These are phyloP conservation scores for Solanum commersonii DNA, from an alignment of 257 asterid species.

Conservation along the genomic window DNA sequence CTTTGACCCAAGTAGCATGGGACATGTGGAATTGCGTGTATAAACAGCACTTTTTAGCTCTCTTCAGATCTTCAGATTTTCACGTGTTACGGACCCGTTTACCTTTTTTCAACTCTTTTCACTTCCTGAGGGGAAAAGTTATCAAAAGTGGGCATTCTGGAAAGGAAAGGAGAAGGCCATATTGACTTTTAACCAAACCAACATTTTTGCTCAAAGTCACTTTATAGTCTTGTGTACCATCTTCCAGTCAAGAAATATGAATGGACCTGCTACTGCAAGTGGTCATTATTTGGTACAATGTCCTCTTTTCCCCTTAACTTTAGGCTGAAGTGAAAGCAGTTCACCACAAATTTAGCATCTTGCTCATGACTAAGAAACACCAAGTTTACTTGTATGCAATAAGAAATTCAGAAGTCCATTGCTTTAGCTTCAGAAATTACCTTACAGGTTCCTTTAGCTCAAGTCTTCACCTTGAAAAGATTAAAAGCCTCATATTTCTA, in stretches of 20 bases:
- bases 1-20: too few relatives aligned
- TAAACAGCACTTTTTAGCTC: background rate
- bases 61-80: background rate
- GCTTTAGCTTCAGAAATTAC: background rate
- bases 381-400: background rate
- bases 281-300: slow-evolving; percentile 1
- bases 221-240: background rate
- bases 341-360: background rate
- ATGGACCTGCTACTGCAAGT: background rate
- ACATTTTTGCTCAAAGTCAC: background rate
- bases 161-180: background rate
- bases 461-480: background rate
- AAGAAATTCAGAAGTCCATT: background rate
- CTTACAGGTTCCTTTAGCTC: background rate
- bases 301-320: background rate
- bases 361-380: background rate
- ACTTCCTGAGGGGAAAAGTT: background rate
- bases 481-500: background rate
- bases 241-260: background rate
- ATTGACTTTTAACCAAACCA: background rate
- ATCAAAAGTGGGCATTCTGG: background rate
- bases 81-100: background rate
- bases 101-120: background rate
- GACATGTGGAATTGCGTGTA: too few relatives aligned
- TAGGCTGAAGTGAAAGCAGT: slow-evolving; percentile 3